Percentiles rank a stretch among this genome's conserved stretches.
These are phyloP conservation scores for Coemansia javaensis DNA, from an alignment of 192 early-diverging fungal species.

Conservation along the genomic window DNA sequence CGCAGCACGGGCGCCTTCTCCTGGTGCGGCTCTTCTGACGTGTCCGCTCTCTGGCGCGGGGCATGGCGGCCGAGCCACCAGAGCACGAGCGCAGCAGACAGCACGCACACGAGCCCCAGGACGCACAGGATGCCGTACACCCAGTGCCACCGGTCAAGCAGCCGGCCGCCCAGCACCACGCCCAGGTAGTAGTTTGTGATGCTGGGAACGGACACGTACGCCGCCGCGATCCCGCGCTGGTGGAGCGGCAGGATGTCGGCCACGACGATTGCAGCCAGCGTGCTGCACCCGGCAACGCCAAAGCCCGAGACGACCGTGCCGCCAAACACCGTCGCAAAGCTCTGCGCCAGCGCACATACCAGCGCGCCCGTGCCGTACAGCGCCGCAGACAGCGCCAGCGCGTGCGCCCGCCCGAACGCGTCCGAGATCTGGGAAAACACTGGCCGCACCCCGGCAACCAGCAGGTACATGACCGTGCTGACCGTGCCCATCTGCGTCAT, in stretches of 20 bases:
- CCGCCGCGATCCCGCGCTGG: conserved; percentile 23
- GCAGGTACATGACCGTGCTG: conserved; percentile 28
- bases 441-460: conserved; percentile 29
- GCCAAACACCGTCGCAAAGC: conserved; percentile 31
- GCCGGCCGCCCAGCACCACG: conserved; percentile 26
- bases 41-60: neutral
- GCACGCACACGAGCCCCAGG: conserved; percentile 32
- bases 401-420: conserved; percentile 33
- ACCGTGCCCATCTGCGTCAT: conserved; percentile 24
- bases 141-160: conserved; percentile 35
- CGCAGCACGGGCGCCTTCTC: neutral
- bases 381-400: conserved; percentile 10
- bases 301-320: conserved; percentile 42
- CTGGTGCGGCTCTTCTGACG: neutral
- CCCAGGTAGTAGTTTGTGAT: conserved; percentile 47
- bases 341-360: conserved; percentile 23
- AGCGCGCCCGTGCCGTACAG: conserved; percentile 32
- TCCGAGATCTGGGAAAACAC: conserved; percentile 38
- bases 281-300: conserved; percentile 35
- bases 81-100: conserved; percentile 16
- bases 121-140: conserved; percentile 39
- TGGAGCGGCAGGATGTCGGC: conserved; percentile 43
- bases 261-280: conserved; percentile 35
- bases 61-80: conserved; percentile 20
- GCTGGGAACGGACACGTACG: conserved; percentile 32